A percentile compares a stretch with the other conserved stretches of the same genome.
Evolutionary conservation across 2,329 filamentous ascomycete species (phyloP).

Genomic region (Ophiostoma australiae): DNA sequence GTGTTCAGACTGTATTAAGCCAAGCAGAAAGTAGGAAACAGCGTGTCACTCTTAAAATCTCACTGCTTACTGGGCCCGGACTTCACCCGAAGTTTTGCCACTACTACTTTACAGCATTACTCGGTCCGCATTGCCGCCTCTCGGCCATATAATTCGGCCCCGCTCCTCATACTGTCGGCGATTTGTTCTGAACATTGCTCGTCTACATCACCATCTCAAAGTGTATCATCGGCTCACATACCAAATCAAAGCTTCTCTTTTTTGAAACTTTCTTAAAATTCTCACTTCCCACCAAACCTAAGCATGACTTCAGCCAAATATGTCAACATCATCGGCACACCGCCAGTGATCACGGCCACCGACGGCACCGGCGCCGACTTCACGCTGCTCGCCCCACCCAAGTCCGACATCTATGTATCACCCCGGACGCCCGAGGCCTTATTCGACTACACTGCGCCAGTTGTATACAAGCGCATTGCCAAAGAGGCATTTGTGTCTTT

Average conservation of each 20-base stretch:
- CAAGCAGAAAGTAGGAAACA: background rate
- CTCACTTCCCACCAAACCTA: background rate
- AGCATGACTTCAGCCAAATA: background rate
- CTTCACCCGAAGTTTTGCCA: background rate
- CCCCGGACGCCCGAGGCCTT: slow-evolving; percentile 18
- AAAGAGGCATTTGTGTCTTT: slow-evolving; percentile 20
- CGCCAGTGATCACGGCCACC: slow-evolving; percentile 5
- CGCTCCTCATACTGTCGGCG: background rate
- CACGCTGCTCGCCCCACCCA: slow-evolving; percentile 23
- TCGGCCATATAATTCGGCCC: slow-evolving; percentile 6
- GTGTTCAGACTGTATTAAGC: background rate
- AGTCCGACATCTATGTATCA: slow-evolving; percentile 26
- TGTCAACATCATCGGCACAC: slow-evolving; percentile 17
- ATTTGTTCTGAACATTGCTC: background rate
- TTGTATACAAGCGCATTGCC: slow-evolving; percentile 19
- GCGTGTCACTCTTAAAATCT: background rate
- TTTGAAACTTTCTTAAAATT: background rate
- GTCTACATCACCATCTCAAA: background rate
- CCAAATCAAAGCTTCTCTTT: background rate
- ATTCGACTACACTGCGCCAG: slow-evolving; percentile 23
- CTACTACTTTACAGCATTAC: background rate
- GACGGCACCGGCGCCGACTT: slow-evolving; percentile 18
- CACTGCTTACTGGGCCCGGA: background rate
- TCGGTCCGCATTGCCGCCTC: background rate
- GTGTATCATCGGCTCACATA: background rate